phyloP scores from a whole-genome alignment of 306 rosid genomes.

The Vicia faba region DNA sequence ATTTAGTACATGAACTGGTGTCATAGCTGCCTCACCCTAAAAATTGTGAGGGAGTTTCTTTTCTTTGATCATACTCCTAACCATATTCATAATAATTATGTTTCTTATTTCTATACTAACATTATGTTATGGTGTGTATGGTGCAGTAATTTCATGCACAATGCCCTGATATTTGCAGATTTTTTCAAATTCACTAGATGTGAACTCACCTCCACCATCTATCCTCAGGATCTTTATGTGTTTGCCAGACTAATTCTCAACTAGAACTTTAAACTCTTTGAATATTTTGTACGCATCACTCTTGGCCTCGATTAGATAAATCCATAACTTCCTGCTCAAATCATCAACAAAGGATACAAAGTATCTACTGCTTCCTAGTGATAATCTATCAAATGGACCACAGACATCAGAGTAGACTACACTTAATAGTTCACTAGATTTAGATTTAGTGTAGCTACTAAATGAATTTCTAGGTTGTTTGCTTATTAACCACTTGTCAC shows the following conservation, averaged over 20 bases:
- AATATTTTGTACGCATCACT: neutral
- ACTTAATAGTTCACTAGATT: too few relatives aligned
- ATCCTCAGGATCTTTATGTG: too few relatives aligned
- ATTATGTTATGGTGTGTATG: neutral
- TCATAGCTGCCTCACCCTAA: too few relatives aligned
- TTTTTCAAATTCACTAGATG: neutral
- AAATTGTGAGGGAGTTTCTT: too few relatives aligned
- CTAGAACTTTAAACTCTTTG: neutral
- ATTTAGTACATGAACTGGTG: too few relatives aligned
- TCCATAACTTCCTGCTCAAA: neutral
- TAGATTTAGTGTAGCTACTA: too few relatives aligned
- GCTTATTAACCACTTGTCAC: too few relatives aligned
- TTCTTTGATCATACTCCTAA: too few relatives aligned
- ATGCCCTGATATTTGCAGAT: neutral
- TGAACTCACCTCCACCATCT: too few relatives aligned
- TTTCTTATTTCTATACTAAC: neutral
- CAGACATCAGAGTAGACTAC: neutral
- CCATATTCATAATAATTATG: too few relatives aligned
- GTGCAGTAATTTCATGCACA: neutral
- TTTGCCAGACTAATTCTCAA: too few relatives aligned
- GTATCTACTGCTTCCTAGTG: neutral
- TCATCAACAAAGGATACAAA: neutral
- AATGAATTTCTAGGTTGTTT: too few relatives aligned
- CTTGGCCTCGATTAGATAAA: neutral
- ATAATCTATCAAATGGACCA: neutral